A percentile compares a stretch with the other conserved stretches of the same genome.
Evolutionary conservation across 2,329 filamentous ascomycete genomes (phyloP).

Genomic region (Karstenula rhodostoma): DNA sequence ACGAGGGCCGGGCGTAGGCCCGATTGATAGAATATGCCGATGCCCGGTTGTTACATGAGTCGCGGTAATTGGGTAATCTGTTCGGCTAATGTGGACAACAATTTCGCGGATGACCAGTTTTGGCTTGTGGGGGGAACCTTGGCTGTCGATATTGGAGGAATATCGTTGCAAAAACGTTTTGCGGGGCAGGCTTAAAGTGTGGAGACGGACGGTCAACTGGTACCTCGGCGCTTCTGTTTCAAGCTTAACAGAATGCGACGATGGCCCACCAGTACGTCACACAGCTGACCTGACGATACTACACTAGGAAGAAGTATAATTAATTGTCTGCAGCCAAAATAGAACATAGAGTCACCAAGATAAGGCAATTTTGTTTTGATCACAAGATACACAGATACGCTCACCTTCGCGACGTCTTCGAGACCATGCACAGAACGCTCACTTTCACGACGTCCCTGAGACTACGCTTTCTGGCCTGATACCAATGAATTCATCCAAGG

Average conservation of each 20-base stretch:
- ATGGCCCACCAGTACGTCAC: neutral
- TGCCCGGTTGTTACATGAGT: neutral
- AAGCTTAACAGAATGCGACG: neutral
- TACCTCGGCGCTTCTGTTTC: neutral
- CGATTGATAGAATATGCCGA: slow-evolving; percentile 3
- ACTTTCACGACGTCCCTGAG: too few species aligned
- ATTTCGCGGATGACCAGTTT: slow-evolving; percentile 3
- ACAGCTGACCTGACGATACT: neutral
- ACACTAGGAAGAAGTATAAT: neutral
- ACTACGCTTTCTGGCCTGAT: too few species aligned
- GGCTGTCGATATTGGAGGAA: slow-evolving; percentile 14
- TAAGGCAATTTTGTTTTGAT: too few species aligned
- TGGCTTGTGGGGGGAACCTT: slow-evolving; percentile 8
- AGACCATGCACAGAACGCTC: too few species aligned
- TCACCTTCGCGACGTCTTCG: too few species aligned
- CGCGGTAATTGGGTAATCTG: slow-evolving; percentile 9
- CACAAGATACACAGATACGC: too few species aligned
- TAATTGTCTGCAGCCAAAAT: too few species aligned
- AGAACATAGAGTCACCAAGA: too few species aligned
- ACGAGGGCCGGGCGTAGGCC: neutral
- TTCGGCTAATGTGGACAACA: slow-evolving; percentile 15
- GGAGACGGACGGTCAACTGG: neutral
- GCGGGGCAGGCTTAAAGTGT: slow-evolving; percentile 6
- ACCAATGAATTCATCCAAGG: too few species aligned
- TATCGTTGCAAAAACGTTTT: neutral